Evolutionary conservation across 371 early-diverging fungal genomes (phyloP), one percentile per base, ranked within the genome.

Genomic region (Blastocladiella emersonii): DNA sequence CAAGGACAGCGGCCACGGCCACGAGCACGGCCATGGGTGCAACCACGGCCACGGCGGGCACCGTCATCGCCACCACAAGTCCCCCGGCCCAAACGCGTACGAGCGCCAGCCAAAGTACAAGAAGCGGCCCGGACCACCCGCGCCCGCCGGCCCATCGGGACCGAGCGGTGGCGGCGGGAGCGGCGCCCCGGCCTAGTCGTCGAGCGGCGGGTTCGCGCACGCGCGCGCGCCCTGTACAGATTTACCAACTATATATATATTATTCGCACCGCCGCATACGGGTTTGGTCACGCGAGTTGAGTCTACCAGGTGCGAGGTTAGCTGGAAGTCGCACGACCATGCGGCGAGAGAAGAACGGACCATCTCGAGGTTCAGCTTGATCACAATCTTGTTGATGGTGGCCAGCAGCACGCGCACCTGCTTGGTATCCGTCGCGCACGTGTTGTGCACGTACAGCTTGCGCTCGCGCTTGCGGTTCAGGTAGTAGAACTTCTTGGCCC

Each of bases 391-490:
- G 59, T 59, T 63, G n/a, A 63, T 57, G 12, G 63, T 63, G 1
- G 63, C 63, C 39, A 65, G 39, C 30, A 65, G 64, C 1, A 53
- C 53, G 23, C 63, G 55, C 1, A 67, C 60, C 57, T 65, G 66
- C 6, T 56, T 44, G 7, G 66, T 65, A 57, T 65, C 66, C 21
- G 66, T 65, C 32, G 66, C 66, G 27, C 66, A 65, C 32, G 66
- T 65, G 21, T 48, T 30, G 60, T 65, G 66, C 48, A 66, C 56
- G 39, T 65, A 65, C 19, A 65, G 17, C n/a, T 25, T 43, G n/a
- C 64, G 56, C 13, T 53, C 49, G 1, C 13, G 15, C 12, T 6
- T 17, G 13, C n/a, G 8, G 45, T 64, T 64, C 19, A 64, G 39
- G 34, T 25, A 35, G 37, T 41, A 32, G 23, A 64, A 64, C 44